phyloP scores from a whole-genome alignment of 179 eudicot species.

The Corrigiola litoralis region DNA sequence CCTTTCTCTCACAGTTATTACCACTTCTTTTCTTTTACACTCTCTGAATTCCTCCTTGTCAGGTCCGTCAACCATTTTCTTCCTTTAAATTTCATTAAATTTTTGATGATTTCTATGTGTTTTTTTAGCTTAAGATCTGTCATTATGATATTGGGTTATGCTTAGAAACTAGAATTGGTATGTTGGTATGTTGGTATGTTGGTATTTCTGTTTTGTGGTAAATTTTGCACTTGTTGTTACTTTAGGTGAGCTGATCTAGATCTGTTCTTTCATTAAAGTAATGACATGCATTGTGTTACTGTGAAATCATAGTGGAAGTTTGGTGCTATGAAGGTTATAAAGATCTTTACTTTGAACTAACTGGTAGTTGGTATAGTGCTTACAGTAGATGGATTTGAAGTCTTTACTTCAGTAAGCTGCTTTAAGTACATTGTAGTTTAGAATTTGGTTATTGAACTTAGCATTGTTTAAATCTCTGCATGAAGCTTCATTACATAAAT shows the following conservation, averaged over 20 bases:
- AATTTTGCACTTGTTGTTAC: background rate
- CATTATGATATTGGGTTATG: background rate
- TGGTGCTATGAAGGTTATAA: too few species aligned
- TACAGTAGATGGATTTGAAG: background rate
- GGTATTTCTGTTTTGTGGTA: background rate
- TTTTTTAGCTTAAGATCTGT: slow-evolving; percentile 12
- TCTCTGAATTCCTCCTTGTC: slow-evolving; percentile 13
- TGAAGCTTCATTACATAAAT: background rate
- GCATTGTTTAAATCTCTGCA: background rate
- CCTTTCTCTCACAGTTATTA: slow-evolving; percentile 2
- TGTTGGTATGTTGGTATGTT: slow-evolving; percentile 17
- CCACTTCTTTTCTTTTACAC: background rate
- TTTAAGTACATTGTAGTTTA: background rate
- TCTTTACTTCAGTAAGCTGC: background rate
- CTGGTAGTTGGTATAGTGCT: background rate
- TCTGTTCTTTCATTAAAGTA: slow-evolving; percentile 10
- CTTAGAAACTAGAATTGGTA: background rate
- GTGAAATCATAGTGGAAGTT: background rate
- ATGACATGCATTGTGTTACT: background rate
- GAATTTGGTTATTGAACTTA: background rate
- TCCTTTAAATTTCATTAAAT: background rate
- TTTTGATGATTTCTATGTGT: slow-evolving; percentile 5
- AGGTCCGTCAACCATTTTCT: slow-evolving; percentile 21
- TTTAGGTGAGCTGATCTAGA: slow-evolving; percentile 15
- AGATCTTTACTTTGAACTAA: background rate